Percentiles rank a stretch among this genome's conserved stretches.
phyloP scores from a whole-genome alignment of 73 alveolate species.

The Tetrahymena thermophila region DNA sequence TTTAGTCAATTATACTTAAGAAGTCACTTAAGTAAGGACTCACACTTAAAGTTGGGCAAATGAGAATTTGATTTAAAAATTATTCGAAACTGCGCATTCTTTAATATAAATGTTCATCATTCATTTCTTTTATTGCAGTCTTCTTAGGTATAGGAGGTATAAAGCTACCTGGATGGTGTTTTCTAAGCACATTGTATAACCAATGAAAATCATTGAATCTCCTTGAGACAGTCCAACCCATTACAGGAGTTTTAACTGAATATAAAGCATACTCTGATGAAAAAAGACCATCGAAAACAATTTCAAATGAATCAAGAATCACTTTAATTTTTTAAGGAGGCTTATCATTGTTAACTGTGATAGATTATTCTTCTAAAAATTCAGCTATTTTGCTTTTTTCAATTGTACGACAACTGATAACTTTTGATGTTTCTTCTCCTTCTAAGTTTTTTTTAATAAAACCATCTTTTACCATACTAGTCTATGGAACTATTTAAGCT shows the following conservation, averaged over 20 bases:
- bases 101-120: not conserved
- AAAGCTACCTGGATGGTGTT: not conserved
- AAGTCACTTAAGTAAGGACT: not conserved
- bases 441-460: not conserved
- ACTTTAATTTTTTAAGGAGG: not conserved
- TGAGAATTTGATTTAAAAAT: not conserved
- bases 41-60: not conserved
- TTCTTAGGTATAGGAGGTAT: not conserved
- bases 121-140: not conserved
- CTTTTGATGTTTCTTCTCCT: not conserved
- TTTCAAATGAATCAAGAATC: not conserved
- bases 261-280: not conserved
- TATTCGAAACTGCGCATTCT: not conserved
- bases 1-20: not conserved
- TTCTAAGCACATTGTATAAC: not conserved
- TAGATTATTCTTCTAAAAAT: not conserved
- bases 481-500: not conserved
- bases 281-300: not conserved
- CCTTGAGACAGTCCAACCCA: not conserved
- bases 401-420: not conserved
- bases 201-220: not conserved
- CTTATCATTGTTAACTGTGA: not conserved
- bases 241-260: not conserved
- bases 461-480: not conserved
- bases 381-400: not conserved